A percentile compares a stretch with the other conserved stretches of the same genome.
Evolutionary conservation across 2,329 filamentous ascomycete genomes (phyloP).

Genomic region (Nigrospora osmanthi): DNA sequence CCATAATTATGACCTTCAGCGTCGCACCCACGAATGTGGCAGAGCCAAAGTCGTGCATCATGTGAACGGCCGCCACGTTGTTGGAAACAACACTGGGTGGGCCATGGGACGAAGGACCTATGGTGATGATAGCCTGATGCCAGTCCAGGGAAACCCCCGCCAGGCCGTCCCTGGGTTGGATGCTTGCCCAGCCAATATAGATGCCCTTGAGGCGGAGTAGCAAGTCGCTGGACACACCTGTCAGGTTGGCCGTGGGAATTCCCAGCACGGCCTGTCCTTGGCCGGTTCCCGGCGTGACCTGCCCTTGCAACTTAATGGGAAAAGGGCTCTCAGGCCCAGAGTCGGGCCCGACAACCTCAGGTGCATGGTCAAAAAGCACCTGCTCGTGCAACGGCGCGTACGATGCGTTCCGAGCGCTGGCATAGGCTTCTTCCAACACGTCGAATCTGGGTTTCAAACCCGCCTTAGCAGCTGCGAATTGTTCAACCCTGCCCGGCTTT

Average conservation of each 20-base stretch:
- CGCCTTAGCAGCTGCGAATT: slow-evolving; percentile 26
- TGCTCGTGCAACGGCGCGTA: slow-evolving; percentile 27
- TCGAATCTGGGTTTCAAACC: slow-evolving; percentile 22
- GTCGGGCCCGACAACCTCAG: slow-evolving; percentile 36
- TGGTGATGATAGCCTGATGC: slow-evolving; percentile 51
- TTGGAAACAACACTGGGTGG: slow-evolving; percentile 37
- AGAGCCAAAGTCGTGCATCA: slow-evolving; percentile 42
- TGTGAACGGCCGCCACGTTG: slow-evolving; percentile 43
- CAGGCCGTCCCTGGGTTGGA: slow-evolving; percentile 25
- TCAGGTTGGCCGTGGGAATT: slow-evolving; percentile 47
- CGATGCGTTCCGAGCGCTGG: slow-evolving; percentile 19
- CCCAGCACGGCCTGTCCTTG: slow-evolving; percentile 29
- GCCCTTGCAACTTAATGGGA: slow-evolving; percentile 43
- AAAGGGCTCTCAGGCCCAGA: slow-evolving; percentile 44
- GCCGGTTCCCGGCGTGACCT: slow-evolving; percentile 35
- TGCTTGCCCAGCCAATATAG: slow-evolving; percentile 57
- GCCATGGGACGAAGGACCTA: slow-evolving; percentile 40
- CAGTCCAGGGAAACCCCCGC: slow-evolving; percentile 36
- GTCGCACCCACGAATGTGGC: slow-evolving; percentile 30
- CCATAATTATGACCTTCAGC: slow-evolving; percentile 52
- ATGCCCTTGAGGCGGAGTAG: slow-evolving; percentile 48
- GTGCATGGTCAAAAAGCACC: slow-evolving; percentile 20
- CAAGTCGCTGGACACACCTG: slow-evolving; percentile 42
- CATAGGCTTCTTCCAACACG: slow-evolving; percentile 27
- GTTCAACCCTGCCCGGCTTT: slow-evolving; percentile 24